Evolutionary conservation across 2,329 filamentous ascomycete genomes (phyloP).

Genomic region (Phialocephala sp.): DNA sequence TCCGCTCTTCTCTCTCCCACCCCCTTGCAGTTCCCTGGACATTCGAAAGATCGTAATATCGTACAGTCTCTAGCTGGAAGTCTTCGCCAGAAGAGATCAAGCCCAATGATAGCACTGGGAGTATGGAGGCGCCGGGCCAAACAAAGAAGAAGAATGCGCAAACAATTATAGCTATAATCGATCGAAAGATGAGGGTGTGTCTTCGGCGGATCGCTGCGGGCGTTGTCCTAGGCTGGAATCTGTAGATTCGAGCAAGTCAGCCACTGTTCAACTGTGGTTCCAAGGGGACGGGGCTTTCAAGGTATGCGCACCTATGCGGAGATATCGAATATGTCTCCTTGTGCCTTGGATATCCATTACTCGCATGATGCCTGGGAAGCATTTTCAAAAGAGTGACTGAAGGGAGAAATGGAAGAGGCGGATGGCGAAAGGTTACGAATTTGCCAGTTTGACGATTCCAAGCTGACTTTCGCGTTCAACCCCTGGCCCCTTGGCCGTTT

Average conservation of each 20-base stretch:
- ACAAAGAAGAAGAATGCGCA: slow-evolving; percentile 76
- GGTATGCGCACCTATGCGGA: slow-evolving; percentile 75
- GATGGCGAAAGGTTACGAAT: slow-evolving; percentile 24
- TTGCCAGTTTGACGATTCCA: slow-evolving; percentile 33
- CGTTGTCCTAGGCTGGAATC: slow-evolving; percentile 84
- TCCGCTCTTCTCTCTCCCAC: slow-evolving; percentile 96
- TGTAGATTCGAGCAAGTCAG: slow-evolving; percentile 45
- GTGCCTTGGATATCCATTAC: slow-evolving; percentile 78
- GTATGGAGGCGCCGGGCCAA: slow-evolving; percentile 69
- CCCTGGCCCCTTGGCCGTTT: slow-evolving; percentile 34
- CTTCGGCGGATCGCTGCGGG: slow-evolving; percentile 73
- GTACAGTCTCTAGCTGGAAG: slow-evolving; percentile 88
- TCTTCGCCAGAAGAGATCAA: slow-evolving; percentile 71
- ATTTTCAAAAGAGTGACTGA: slow-evolving; percentile 56
- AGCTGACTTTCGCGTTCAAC: slow-evolving; percentile 35
- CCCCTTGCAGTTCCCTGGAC: slow-evolving; percentile 90
- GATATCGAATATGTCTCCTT: slow-evolving; percentile 80
- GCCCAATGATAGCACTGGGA: slow-evolving; percentile 70
- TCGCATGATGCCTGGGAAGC: slow-evolving; percentile 83
- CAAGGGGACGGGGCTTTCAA: slow-evolving; percentile 26
- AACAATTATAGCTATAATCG: slow-evolving; percentile 64
- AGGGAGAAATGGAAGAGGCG: slow-evolving; percentile 4
- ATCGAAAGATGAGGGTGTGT: slow-evolving; percentile 72
- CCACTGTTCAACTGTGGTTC: slow-evolving; percentile 18
- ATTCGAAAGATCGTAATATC: slow-evolving; percentile 94